Base-by-base conservation (phyloP, 805 yeast genomes). In the Schizosaccharomyces lindneri region DNA sequence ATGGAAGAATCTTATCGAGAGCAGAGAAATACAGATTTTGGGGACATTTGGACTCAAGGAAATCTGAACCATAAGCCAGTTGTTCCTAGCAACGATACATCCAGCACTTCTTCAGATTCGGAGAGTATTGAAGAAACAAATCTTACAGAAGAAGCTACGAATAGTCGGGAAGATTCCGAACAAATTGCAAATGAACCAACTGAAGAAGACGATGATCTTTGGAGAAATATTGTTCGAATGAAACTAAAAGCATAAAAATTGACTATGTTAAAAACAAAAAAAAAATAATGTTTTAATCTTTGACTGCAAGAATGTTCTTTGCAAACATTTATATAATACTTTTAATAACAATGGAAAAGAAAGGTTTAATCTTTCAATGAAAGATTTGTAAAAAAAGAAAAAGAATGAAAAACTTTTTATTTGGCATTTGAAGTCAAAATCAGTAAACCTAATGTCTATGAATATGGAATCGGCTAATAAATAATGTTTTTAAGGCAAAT, bases 1-100 rank as follows among this genome's bases (percentile, higher is more conserved):
- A 73, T 86, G 17, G 93, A 87, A 63, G 72, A 73, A 62, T 95
- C 86, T 66, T 79, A 78, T 21, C 75, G 76, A 64, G 82, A 81
- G 61, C 74, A 90, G 63, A 81, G 82, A 68, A 76, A 74, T 61
- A 75, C 11, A 51, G 19, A 21, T 7, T 7, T 5, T 5, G 57
- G n/a, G 3, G 36, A 29, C 15, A 11, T 24, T 21, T 51, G 57
- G 57, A 17, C 31, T 6, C 36, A 17, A 7, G 57, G 57, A 21
- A 51, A 51, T 51, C n/a, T 24, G 27, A 51, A 51, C 29, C 57
- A 51, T 11, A 51, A 51, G 27, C 57, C 57, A 9, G n/a, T 29
- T 7, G 31, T 2, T 7, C 9, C 5, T 11, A 24, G 13, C 27
- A 46, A n/a, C 4, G 51, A 21, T 46, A 21, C 32, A 11, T 24